phyloP scores from a whole-genome alignment of 345 rosid genomes.

The Lepidium didymum region DNA sequence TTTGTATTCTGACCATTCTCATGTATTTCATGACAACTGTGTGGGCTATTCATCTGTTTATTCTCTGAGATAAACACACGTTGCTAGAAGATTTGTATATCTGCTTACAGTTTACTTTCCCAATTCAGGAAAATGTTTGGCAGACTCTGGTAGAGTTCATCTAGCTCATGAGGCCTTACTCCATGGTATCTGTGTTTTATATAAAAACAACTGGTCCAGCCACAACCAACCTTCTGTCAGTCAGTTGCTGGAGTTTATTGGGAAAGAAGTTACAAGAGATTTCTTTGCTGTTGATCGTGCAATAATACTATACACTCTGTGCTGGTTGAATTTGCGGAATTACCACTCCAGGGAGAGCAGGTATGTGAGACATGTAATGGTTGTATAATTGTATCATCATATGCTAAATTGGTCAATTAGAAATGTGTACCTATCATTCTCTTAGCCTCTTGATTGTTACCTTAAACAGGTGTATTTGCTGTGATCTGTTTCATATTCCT shows the following conservation, averaged over 20 bases:
- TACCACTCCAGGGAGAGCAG: conserved; percentile 43
- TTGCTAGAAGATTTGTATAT: conserved; percentile 6
- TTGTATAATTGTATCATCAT: neutral
- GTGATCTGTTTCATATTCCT: conserved; percentile 48
- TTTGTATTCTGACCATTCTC: conserved; percentile 7
- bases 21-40: neutral
- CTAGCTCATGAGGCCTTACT: conserved; percentile 52
- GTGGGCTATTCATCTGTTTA: neutral
- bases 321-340: conserved; percentile 58
- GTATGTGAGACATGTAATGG: conserved; percentile 33
- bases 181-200: conserved; percentile 48
- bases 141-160: conserved; percentile 42
- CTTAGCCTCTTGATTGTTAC: conserved; percentile 11
- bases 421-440: neutral
- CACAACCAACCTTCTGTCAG: conserved; percentile 29
- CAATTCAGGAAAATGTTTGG: conserved; percentile 68
- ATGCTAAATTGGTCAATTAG: conserved; percentile 9
- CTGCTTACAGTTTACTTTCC: conserved; percentile 11
- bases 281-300: conserved; percentile 69
- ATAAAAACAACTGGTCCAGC: conserved; percentile 37
- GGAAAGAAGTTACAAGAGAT: conserved; percentile 52
- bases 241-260: conserved; percentile 54
- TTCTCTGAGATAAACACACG: neutral
- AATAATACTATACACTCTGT: conserved; percentile 44
- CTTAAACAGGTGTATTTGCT: conserved; percentile 54